phyloP scores from a whole-genome alignment of 2,329 filamentous ascomycete species.

The Nemania sp. region DNA sequence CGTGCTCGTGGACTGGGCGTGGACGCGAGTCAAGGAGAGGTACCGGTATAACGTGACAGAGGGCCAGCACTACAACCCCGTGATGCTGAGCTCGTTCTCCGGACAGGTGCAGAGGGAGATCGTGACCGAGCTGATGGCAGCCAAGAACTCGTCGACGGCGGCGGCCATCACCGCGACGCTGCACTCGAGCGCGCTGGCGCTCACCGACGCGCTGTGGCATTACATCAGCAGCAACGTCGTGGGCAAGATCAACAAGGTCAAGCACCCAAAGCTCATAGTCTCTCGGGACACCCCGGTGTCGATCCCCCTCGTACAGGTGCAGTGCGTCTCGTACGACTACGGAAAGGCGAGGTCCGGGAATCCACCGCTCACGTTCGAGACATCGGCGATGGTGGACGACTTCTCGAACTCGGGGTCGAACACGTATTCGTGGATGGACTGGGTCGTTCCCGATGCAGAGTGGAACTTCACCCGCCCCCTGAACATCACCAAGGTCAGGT shows the following conservation, averaged over 20 bases:
- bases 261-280: conserved; percentile 8
- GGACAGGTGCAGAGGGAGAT: conserved; percentile 18
- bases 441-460: conserved; percentile 8
- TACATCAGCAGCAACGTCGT: conserved; percentile 10
- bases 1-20: conserved; percentile 6
- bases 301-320: conserved; percentile 19
- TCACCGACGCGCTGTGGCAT: conserved; percentile 25
- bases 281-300: background rate
- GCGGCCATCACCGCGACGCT: conserved; percentile 13
- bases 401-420: conserved; percentile 5
- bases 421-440: background rate
- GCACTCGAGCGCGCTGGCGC: conserved; percentile 6
- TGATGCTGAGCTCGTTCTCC: conserved; percentile 15
- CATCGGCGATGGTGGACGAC: conserved; percentile 6
- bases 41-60: conserved; percentile 12
- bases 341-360: background rate
- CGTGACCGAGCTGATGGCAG: background rate
- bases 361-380: conserved; percentile 9
- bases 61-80: conserved; percentile 12
- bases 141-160: background rate
- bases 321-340: conserved; percentile 3
- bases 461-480: conserved; percentile 10
- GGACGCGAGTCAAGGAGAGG: conserved; percentile 7
- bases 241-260: conserved; percentile 5
- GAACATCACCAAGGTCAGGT: conserved; percentile 2